Conservation (phyloP, 2,329 filamentous ascomycete species). For the Trichophyton equinum region DNA sequence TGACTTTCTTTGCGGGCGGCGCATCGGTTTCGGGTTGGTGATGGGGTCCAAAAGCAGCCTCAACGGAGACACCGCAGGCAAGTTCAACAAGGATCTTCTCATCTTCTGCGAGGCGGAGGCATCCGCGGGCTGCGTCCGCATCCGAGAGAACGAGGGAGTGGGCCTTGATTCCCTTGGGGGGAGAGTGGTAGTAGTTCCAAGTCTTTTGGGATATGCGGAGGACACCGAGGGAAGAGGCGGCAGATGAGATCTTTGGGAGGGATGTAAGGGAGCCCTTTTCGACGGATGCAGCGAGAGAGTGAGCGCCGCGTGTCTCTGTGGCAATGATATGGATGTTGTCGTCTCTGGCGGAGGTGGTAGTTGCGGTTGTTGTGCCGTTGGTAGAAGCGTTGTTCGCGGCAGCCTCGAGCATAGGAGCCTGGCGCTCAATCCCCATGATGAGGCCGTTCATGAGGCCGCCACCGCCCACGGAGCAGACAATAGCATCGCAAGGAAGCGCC, state of each 20-base stretch:
- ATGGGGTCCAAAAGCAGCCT: conserved; percentile 27
- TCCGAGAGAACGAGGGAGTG: conserved; percentile 55
- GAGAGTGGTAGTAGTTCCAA: conserved; percentile 49
- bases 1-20: conserved; percentile 5
- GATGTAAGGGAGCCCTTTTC: conserved; percentile 41
- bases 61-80: conserved; percentile 71
- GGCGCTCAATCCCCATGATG: conserved; percentile 51
- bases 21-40: conserved; percentile 6
- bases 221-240: conserved; percentile 64
- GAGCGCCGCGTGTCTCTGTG: conserved; percentile 63
- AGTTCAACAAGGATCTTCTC: conserved; percentile 70
- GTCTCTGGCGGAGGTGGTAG: conserved; percentile 14
- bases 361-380: conserved; percentile 11
- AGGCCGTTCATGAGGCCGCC: conserved; percentile 69
- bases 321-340: conserved; percentile 48
- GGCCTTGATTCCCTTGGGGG: conserved; percentile 37
- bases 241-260: conserved; percentile 58
- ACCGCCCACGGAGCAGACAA: conserved; percentile 69
- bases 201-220: conserved; percentile 55
- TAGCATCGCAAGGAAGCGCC: conserved; percentile 45
- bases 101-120: conserved; percentile 66
- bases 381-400: conserved; percentile 11
- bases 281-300: conserved; percentile 54
- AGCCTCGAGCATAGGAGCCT: conserved; percentile 23
- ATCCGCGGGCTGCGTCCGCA: conserved; percentile 66